Evolutionary conservation across 2,329 filamentous ascomycete species (phyloP), one percentile per base, ranked within the genome.

Genomic region (Berkeleyomyces rouxiae): DNA sequence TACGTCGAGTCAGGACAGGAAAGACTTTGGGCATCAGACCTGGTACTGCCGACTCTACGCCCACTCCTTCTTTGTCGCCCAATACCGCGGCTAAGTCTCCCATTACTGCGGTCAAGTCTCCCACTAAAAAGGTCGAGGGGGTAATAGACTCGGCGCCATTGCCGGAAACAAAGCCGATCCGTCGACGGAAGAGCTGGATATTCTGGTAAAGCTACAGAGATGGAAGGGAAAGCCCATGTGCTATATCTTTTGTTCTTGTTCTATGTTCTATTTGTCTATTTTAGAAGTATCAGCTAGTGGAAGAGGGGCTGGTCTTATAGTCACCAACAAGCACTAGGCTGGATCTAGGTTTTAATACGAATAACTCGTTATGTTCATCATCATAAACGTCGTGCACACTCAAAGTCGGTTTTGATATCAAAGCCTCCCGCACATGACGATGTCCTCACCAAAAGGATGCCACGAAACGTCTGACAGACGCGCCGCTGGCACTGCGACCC

Each of bases 381-480:
- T 47, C 61, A 37, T 57, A 31, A 62, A 40, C 16, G 3, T 39
- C 31, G 42, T 51, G 43, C 44, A 43, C 40, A 36, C 36, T 16
- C 13, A 11, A 51, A 31, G 9, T 31, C 10, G 7, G 4, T 37
- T 10, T 23, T 23, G n/a, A 2, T 11, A 55, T 55, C 47, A 55
- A 43, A 86, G 75, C 63, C 77, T 81, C 33, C 89, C 90, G 70
- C 87, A 93, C 66, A 95, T 77, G 1, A 96, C 87, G 36, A 90
- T 84, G 72, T 96, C 90, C 64, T 89, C 84, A 2, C 88, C 90
- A 65, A 95, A 79, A 42, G 87, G 87, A 61, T 83, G 78, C 90
- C 90, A 95, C 64, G 75, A 79, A 9, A 89, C 83, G 62, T 85
- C 77, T 55, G 74, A 77, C 57, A 95, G 76, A 67, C 84, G 83